These are phyloP conservation scores for Starmera caribaea DNA, from an alignment of 805 yeast genomes.

Conservation along the genomic window DNA sequence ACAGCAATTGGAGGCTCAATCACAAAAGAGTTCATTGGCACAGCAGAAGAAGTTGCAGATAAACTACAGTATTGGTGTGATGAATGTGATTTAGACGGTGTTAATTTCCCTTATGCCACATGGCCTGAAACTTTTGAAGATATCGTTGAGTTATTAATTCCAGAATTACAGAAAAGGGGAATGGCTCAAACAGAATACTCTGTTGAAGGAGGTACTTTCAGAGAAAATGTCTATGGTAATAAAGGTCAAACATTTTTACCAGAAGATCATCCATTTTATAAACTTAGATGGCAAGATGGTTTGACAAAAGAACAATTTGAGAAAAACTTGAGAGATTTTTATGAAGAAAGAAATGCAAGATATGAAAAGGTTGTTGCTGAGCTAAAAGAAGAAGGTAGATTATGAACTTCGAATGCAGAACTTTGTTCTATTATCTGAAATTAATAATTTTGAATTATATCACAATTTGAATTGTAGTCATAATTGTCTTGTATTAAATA, in stretches of 20 bases:
- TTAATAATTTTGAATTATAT: too few relatives aligned
- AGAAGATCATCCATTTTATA: slow-evolving; percentile 2
- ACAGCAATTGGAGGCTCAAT: slow-evolving; percentile 18
- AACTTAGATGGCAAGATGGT: slow-evolving; percentile 2
- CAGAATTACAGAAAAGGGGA: slow-evolving; percentile 27
- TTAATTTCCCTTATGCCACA: slow-evolving; percentile 30
- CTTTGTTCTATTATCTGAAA: not conserved
- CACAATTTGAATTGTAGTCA: not conserved
- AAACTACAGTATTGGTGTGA: slow-evolving; percentile 31
- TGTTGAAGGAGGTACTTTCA: slow-evolving; percentile 3
- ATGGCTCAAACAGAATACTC: slow-evolving; percentile 24
- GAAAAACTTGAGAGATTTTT: too few relatives aligned
- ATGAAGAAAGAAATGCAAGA: too few relatives aligned
- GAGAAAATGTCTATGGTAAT: slow-evolving; percentile 4
- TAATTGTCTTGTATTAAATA: not conserved
- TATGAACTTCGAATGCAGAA: too few relatives aligned
- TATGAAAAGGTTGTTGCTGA: too few relatives aligned
- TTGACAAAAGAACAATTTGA: slow-evolving; percentile 1
- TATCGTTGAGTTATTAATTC: slow-evolving; percentile 25
- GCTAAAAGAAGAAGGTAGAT: too few relatives aligned
- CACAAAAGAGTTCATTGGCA: slow-evolving; percentile 24
- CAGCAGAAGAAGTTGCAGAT: slow-evolving; percentile 29
- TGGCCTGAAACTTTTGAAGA: slow-evolving; percentile 32
- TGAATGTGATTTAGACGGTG: slow-evolving; percentile 32
- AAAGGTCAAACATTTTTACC: slow-evolving; percentile 2